Percentiles rank a stretch among this genome's conserved stretches.
Evolutionary conservation across 2,329 filamentous ascomycete genomes (phyloP).

Genomic region (Verticillium klebahnii): DNA sequence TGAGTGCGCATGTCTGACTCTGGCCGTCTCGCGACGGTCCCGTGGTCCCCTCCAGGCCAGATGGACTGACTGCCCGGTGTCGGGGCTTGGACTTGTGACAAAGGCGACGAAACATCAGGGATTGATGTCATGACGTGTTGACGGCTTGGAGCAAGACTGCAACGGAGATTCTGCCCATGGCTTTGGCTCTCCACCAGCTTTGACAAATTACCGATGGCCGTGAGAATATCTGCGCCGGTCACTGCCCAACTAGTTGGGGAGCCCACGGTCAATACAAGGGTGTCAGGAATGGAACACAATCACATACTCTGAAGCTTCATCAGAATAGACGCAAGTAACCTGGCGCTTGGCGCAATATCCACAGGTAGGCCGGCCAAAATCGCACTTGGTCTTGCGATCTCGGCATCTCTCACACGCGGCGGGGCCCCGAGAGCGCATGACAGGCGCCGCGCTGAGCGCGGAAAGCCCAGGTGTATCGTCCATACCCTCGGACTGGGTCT

Average conservation of each 20-base stretch:
- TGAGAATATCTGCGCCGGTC: neutral
- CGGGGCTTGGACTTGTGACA: neutral
- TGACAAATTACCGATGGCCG: neutral
- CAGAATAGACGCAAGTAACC: conserved; percentile 25
- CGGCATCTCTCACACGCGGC: conserved; percentile 31
- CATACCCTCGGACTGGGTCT: conserved; percentile 7
- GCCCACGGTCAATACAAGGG: neutral
- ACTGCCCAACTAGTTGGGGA: neutral
- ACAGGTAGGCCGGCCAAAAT: conserved; percentile 29
- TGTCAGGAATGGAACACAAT: neutral
- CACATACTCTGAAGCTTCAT: conserved; percentile 2
- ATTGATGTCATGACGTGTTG: neutral
- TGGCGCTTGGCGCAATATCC: conserved; percentile 27
- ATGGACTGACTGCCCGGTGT: neutral
- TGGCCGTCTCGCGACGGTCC: neutral
- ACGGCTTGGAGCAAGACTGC: neutral
- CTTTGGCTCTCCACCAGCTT: neutral
- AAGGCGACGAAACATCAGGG: neutral
- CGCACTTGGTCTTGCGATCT: conserved; percentile 31
- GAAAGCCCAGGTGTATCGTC: conserved; percentile 4
- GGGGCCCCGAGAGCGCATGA: conserved; percentile 7
- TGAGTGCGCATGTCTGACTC: neutral
- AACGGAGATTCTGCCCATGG: neutral
- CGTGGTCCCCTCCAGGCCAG: neutral
- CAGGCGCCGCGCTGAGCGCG: neutral